Percentiles rank a stretch among this genome's conserved stretches.
Conservation (phyloP, 345 rosid genomes). For the Leavenworthia alabamica region DNA sequence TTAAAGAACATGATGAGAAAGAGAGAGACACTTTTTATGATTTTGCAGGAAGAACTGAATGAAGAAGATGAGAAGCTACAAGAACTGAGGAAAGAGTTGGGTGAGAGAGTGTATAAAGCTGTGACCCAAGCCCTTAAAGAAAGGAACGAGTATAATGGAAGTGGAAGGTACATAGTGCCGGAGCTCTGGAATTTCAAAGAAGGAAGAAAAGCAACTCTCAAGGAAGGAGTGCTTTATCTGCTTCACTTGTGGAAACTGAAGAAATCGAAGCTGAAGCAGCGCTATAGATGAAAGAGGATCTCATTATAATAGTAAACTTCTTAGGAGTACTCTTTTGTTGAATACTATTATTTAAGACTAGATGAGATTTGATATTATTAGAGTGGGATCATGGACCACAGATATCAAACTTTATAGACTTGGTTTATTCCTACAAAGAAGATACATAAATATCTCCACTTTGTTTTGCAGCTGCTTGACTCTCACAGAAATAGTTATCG, state of each 20-base stretch:
- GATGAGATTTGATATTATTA: background rate
- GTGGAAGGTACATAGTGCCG: conserved; percentile 46
- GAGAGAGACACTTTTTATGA: background rate
- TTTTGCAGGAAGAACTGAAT: conserved; percentile 40
- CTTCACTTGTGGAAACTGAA: conserved; percentile 1
- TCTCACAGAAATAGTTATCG: too few relatives aligned
- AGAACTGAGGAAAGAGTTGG: conserved; percentile 37
- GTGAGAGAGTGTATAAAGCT: conserved; percentile 44
- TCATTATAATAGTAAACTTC: background rate
- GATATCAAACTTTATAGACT: background rate
- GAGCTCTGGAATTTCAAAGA: conserved; percentile 53
- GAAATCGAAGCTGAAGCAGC: conserved; percentile 15
- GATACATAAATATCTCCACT: too few relatives aligned
- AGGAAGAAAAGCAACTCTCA: conserved; percentile 42
- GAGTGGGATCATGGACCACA: background rate
- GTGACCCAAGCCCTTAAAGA: conserved; percentile 41
- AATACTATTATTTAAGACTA: background rate
- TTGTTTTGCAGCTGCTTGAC: background rate
- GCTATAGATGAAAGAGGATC: background rate
- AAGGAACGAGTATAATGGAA: conserved; percentile 49
- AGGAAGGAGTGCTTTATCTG: conserved; percentile 38
- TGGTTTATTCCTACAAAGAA: too few relatives aligned
- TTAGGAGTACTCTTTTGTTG: background rate
- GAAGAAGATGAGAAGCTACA: conserved; percentile 48
- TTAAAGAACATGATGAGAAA: background rate